Evolutionary conservation across 495 filamentous ascomycete species (phyloP).

Genomic region (Aspergillus bridgeri): DNA sequence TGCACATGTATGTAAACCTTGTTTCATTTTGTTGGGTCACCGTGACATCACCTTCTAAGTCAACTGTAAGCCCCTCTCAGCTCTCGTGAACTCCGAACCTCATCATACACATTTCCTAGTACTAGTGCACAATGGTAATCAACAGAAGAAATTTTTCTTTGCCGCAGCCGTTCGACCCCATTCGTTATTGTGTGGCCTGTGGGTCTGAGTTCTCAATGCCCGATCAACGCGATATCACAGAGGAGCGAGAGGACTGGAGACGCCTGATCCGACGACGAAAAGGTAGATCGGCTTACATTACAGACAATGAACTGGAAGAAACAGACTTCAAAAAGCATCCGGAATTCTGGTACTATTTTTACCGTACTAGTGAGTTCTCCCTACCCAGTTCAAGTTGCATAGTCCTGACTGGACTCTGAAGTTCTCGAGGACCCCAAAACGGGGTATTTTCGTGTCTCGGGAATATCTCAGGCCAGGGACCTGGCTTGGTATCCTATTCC

Average conservation of each 20-base stretch:
- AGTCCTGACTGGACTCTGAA: neutral
- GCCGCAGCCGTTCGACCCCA: neutral
- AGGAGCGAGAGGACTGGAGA: neutral
- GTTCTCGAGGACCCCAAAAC: constrained; percentile 1
- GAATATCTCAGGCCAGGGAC: neutral
- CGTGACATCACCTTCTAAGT: too few species aligned
- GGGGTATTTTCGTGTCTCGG: neutral
- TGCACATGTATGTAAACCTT: too few species aligned
- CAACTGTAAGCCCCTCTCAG: too few species aligned
- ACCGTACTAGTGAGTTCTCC: neutral
- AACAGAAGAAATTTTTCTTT: too few species aligned
- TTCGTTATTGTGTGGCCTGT: neutral
- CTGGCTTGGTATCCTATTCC: neutral
- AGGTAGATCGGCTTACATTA: neutral
- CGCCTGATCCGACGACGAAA: too few species aligned
- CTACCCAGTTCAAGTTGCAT: neutral
- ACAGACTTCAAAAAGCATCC: constrained; percentile 1
- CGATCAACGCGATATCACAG: neutral
- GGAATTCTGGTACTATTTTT: neutral
- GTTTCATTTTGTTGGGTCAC: too few species aligned
- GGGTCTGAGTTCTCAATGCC: neutral
- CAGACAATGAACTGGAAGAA: neutral
- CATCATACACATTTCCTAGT: too few species aligned
- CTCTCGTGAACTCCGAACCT: too few species aligned
- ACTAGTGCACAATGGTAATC: too few species aligned